phyloP scores from a whole-genome alignment of 208 protist genomes.

The Acanthamoeba healyi region DNA sequence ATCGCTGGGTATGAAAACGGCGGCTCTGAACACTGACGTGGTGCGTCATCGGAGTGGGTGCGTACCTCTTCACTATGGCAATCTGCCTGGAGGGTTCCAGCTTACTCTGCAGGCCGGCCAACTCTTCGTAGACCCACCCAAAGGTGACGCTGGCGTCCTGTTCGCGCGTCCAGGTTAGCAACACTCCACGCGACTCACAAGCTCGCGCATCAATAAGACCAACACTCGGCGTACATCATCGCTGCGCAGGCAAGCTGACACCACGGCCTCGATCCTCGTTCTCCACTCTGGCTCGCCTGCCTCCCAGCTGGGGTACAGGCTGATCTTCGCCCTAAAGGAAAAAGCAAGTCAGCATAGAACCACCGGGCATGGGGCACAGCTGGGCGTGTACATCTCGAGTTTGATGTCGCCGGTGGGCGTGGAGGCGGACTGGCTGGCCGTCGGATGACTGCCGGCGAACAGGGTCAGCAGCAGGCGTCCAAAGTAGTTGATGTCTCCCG shows the following conservation, averaged over 20 bases:
- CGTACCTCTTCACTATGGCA: background rate
- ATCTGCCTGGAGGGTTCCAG: background rate
- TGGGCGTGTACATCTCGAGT: background rate
- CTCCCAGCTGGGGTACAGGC: background rate
- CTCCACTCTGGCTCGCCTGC: background rate
- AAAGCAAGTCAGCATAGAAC: background rate
- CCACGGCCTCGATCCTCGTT: background rate
- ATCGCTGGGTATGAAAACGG: no score
- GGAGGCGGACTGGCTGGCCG: background rate
- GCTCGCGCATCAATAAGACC: no score
- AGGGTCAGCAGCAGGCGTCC: conserved; percentile 5
- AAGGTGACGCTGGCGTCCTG: background rate
- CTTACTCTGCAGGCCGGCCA: background rate
- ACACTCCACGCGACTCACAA: no score
- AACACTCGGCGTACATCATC: background rate
- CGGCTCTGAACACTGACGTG: no score
- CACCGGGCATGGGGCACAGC: no score
- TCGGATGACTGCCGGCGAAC: background rate
- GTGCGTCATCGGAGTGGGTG: no score
- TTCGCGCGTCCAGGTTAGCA: no score
- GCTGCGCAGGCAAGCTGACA: background rate
- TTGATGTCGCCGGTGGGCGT: background rate
- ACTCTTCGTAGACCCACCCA: background rate
- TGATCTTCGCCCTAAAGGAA: background rate
- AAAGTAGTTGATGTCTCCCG: background rate